Evolutionary conservation across 768 basidiomycete species (phyloP), one percentile per base, ranked within the genome.

Genomic region (Exidia glandulosa): DNA sequence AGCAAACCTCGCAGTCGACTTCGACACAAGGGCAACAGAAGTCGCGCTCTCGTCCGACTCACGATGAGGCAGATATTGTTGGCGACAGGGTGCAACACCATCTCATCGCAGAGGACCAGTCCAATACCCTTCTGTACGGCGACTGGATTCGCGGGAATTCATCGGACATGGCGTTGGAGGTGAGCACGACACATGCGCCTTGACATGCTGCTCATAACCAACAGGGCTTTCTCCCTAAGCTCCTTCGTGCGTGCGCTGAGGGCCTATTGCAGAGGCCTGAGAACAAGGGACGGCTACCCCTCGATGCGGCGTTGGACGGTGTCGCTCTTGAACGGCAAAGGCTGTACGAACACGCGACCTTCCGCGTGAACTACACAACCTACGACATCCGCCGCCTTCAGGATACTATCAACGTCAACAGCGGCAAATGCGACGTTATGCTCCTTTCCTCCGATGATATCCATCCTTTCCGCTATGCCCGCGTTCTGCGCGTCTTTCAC

Each of bases 321-420:
- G 13, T 19, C 16, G 6, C 6, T 45, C 41, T 59, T 16, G 41
- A 36, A 25, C 23, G 33, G 16, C 32, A 62, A 19, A 29, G 25
- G 13, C 1, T 63, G 2, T 57, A 61, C 32, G n/a, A n/a, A 33
- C 63, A 63, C 32, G 29, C 9, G 9, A 32, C 34, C 3, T 10
- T 76, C 2, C 69, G 69, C 0, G 48, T 77, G 56, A 74, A 76
- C 62, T 76, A 75, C 62, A 77, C 77, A 0, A 75, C 74, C 0
- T 80, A 79, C 63, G 74, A 80, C 64, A 36, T 76, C 10, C 70
- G 73, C 16, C 66, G 74, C 0, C 65, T 63, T 2, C 75, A 79
- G 60, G 23, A 23, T 19, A 19, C 16, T 23, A 45, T 45, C 9
- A 23, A 45, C 16, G 23, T 45, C 41, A 79, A 81, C 61, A 61